A percentile compares a stretch with the other conserved stretches of the same genome.
Conservation (phyloP, 345 rosid genomes). For the Stellera chamaejasme region DNA sequence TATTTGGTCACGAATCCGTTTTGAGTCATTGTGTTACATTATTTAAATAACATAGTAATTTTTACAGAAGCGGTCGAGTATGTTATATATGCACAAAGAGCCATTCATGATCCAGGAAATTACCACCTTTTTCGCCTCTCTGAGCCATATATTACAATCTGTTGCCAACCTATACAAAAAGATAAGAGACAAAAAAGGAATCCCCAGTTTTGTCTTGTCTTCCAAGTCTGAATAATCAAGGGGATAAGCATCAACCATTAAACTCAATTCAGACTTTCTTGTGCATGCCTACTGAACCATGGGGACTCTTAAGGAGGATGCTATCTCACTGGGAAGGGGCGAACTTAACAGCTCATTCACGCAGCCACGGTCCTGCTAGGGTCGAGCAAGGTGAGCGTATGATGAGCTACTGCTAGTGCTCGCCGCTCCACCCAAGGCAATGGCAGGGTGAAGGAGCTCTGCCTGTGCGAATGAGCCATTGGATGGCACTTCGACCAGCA, state of each 20-base stretch:
- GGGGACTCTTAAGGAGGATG: slow-evolving; percentile 2
- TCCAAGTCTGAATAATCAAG: slow-evolving; percentile 23
- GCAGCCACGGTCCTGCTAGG: slow-evolving; percentile 20
- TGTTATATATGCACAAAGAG: too few relatives aligned
- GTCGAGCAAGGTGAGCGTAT: slow-evolving; percentile 32
- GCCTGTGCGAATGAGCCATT: slow-evolving; percentile 84
- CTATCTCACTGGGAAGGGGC: slow-evolving; percentile 5
- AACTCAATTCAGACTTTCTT: slow-evolving; percentile 30
- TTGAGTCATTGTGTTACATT: too few relatives aligned
- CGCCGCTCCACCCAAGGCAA: slow-evolving; percentile 43
- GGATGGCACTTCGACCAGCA: slow-evolving; percentile 79
- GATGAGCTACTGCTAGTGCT: slow-evolving; percentile 58
- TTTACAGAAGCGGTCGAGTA: too few relatives aligned
- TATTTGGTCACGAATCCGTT: too few relatives aligned
- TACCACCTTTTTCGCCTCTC: slow-evolving; percentile 18
- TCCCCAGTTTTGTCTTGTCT: slow-evolving; percentile 27
- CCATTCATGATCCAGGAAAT: slow-evolving; percentile 24
- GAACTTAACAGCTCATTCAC: slow-evolving; percentile 21
- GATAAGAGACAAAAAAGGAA: slow-evolving; percentile 5
- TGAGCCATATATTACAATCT: slow-evolving; percentile 34
- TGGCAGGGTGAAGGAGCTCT: slow-evolving; percentile 64
- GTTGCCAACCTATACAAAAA: slow-evolving; percentile 52
- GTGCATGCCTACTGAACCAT: slow-evolving; percentile 22
- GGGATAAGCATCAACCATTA: slow-evolving; percentile 34
- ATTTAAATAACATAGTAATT: too few relatives aligned